These are phyloP conservation scores for Ophiostoma australiae DNA, from an alignment of 2,329 filamentous ascomycete species.

Conservation along the genomic window DNA sequence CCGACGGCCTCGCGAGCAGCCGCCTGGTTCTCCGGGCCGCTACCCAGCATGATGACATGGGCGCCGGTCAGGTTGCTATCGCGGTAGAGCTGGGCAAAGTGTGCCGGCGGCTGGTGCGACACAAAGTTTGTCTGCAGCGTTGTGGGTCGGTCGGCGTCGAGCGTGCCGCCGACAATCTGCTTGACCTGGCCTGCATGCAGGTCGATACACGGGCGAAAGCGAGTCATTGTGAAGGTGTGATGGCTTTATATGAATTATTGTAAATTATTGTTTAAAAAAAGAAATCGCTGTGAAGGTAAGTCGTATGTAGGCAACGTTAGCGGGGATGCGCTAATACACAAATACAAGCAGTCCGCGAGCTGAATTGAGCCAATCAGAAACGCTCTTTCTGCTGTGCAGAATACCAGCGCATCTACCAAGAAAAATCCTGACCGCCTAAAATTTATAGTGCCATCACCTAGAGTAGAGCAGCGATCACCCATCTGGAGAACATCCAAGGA, in stretches of 20 bases:
- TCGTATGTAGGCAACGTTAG: background rate
- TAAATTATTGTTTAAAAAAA: background rate
- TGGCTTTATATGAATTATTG: conserved; percentile 1
- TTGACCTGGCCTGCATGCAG: conserved; percentile 96
- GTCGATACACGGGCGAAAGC: conserved; percentile 94
- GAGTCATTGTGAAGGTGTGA: conserved; percentile 58
- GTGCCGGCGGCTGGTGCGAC: conserved; percentile 71
- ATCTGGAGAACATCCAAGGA: background rate
- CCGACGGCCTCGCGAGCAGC: conserved; percentile 71
- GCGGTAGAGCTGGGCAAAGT: conserved; percentile 79
- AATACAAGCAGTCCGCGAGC: background rate
- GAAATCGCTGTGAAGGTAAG: background rate
- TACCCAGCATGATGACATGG: conserved; percentile 93
- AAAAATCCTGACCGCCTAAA: conserved; percentile 18
- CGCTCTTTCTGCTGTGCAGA: background rate
- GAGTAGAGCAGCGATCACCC: background rate
- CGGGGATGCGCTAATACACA: background rate
- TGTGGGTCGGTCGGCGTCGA: conserved; percentile 57
- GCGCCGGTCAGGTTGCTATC: conserved; percentile 69
- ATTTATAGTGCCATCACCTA: conserved; percentile 10
- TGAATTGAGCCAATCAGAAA: background rate
- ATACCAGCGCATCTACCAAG: background rate
- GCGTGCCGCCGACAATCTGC: conserved; percentile 94
- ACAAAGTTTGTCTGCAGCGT: conserved; percentile 87
- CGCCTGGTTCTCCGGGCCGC: conserved; percentile 66